Percentiles rank a stretch among this genome's conserved stretches.
Evolutionary conservation across 371 early-diverging fungal genomes (phyloP).

Genomic region (Mortierella sp.): DNA sequence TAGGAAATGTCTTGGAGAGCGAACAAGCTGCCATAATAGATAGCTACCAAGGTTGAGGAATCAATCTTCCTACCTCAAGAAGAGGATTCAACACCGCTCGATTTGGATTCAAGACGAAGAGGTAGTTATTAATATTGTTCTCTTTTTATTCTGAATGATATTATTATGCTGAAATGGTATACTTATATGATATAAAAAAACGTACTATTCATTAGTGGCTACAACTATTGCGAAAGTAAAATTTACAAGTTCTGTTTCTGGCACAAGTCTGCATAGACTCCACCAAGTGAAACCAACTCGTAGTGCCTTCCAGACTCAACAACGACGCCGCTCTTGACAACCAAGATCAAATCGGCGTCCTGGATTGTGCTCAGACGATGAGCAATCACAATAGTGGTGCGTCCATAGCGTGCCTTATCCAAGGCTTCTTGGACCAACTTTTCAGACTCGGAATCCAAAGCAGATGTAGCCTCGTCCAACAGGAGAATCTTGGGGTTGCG

Average conservation of each 20-base stretch:
- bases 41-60: no score
- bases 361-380: constrained; percentile 80
- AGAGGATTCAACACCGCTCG: no score
- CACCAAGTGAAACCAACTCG: constrained; percentile 66
- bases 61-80: no score
- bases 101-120: no score
- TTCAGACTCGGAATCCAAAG: constrained; percentile 93
- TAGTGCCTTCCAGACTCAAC: constrained; percentile 88
- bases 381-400: constrained; percentile 79
- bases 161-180: no score
- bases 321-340: constrained; percentile 81
- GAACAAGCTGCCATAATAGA: no score
- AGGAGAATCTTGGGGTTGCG: constrained; percentile 89
- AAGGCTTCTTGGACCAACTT: constrained; percentile 90
- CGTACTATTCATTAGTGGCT: no score
- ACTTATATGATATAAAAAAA: no score
- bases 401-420: constrained; percentile 77
- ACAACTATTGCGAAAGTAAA: no score
- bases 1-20: no score
- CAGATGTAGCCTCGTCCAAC: constrained; percentile 97
- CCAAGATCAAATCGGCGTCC: constrained; percentile 83
- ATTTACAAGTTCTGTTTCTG: constrained; percentile 58
- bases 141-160: no score
- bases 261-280: constrained; percentile 61
- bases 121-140: no score